These are phyloP conservation scores for Arachis hypogaea DNA, from an alignment of 306 rosid species.

Conservation along the genomic window DNA sequence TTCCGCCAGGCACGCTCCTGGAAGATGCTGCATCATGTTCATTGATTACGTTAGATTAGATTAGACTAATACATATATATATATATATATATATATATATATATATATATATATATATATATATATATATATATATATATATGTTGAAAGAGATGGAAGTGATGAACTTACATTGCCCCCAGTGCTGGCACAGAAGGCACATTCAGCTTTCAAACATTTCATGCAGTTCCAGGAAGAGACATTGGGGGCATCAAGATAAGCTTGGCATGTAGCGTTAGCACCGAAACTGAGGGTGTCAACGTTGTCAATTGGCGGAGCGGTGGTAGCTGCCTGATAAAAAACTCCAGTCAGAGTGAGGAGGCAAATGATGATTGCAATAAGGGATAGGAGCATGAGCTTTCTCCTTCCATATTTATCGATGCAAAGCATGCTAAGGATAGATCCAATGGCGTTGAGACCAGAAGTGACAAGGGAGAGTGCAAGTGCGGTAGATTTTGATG, in stretches of 20 bases:
- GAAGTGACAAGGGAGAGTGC: constrained; percentile 82
- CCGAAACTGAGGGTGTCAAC: constrained; percentile 60
- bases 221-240: constrained; percentile 74
- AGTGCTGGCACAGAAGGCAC: constrained; percentile 65
- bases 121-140: no score
- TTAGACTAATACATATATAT: neutral
- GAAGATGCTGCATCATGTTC: constrained; percentile 46
- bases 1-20: constrained; percentile 71
- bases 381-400: constrained; percentile 64
- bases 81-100: no score
- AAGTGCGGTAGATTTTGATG: constrained; percentile 72
- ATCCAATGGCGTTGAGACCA: constrained; percentile 68
- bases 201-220: constrained; percentile 55
- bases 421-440: constrained; percentile 61
- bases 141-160: no score
- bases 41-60: no score
- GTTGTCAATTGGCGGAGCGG: constrained; percentile 55
- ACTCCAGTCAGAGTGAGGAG: constrained; percentile 52
- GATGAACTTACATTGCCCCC: constrained; percentile 44
- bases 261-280: constrained; percentile 55
- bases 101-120: no score
- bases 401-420: constrained; percentile 77
- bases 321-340: constrained; percentile 54
- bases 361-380: constrained; percentile 62
- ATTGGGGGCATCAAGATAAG: constrained; percentile 48